Base-by-base conservation (phyloP, 345 rosid genomes). In the Barbarea vulgaris region DNA sequence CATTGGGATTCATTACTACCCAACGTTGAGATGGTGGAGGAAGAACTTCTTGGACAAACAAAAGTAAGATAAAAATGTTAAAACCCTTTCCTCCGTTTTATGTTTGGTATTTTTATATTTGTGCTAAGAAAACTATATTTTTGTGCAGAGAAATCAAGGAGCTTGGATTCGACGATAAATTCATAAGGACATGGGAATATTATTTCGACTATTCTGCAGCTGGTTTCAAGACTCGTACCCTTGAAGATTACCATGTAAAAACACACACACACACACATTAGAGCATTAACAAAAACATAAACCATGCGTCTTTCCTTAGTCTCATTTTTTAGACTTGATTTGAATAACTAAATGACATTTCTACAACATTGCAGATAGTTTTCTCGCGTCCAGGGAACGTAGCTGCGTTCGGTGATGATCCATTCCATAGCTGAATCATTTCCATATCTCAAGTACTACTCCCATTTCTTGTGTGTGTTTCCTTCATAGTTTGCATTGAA, bases 161-260 rank as follows among this genome's bases (percentile, higher is more conserved):
- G 15, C 77, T 94, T 46, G 97, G 96, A 78, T 90, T 94, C 76
- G 50, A 85, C 44, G 91, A 94, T 21, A 80, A 86, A 69, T 94
- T 94, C 85, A 75, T 90, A 2, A 73, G 95, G 41, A 91, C 96
- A 15, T 94, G 97, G 97, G 97, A 91, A 64, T 94, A 91, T 56
- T 94, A 94, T 77, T 94, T 94, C 31, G 95, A 91, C 57, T 90
- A 94, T 44, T 87, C 82, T 5, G 95, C 96, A 17, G 98, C 96
- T 18, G 92, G 96, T 56, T 94, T 88, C 81, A 90, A 86, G 83
- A 77, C 93, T 2, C 81, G 55, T 27, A 91, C 93, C 0, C 88
- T 90, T 7, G 91, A 91, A 68, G 73, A 87, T 81, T 90, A 91
- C 75, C 96, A 90, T 89, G 91, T 88, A 63, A 27, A 39, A 21